phyloP scores from a whole-genome alignment of 768 basidiomycete genomes.

The Mycena haematopus region DNA sequence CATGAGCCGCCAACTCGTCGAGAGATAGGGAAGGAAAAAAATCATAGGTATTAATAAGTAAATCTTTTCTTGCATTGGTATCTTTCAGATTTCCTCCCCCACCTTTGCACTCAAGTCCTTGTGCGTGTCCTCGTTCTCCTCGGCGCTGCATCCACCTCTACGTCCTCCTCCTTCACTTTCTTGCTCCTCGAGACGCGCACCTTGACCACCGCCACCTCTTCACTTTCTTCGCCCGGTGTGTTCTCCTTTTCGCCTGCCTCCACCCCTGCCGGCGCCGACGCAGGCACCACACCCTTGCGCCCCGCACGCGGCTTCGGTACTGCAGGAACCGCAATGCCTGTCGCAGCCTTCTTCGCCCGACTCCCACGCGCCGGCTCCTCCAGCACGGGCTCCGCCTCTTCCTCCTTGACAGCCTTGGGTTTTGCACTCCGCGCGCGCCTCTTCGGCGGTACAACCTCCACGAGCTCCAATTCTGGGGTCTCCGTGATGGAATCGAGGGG shows the following conservation, averaged over 20 bases:
- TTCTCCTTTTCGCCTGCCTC: slow-evolving; percentile 50
- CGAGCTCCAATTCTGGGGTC: slow-evolving; percentile 28
- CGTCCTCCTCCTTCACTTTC: slow-evolving; percentile 34
- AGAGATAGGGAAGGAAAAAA: no score
- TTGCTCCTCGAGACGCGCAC: slow-evolving; percentile 44
- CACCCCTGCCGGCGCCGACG: slow-evolving; percentile 34
- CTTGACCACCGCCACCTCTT: slow-evolving; percentile 37
- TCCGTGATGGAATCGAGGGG: slow-evolving; percentile 30
- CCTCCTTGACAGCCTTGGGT: slow-evolving; percentile 30
- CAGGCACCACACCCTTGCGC: slow-evolving; percentile 16
- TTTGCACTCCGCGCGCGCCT: slow-evolving; percentile 23
- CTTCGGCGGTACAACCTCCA: slow-evolving; percentile 30
- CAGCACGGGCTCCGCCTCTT: slow-evolving; percentile 30
- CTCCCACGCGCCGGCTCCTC: slow-evolving; percentile 18
- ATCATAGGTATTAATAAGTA: no score
- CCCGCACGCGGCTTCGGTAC: slow-evolving; percentile 33
- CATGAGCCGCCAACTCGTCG: no score
- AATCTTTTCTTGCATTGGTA: not conserved
- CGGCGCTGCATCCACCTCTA: slow-evolving; percentile 32
- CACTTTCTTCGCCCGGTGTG: slow-evolving; percentile 41
- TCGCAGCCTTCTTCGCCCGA: slow-evolving; percentile 27
- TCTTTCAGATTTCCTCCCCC: not conserved
- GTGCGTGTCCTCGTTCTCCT: slow-evolving; percentile 41
- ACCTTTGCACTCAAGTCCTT: slow-evolving; percentile 34
- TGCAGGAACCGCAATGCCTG: slow-evolving; percentile 21